phyloP scores from a whole-genome alignment of 306 rosid species.

The Ochetophila trinervis region DNA sequence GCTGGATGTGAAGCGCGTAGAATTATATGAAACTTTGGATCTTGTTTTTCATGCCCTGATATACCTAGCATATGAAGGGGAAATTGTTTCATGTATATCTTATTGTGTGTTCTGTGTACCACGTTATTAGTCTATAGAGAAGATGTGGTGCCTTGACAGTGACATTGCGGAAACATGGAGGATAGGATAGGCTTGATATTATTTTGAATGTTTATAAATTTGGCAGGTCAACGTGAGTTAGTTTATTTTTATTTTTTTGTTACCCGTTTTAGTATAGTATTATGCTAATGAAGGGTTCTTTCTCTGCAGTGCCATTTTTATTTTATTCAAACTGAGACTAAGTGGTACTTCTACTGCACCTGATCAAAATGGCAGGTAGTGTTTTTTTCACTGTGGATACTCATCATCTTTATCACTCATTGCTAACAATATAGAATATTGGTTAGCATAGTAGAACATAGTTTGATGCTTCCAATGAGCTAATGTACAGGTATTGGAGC shows the following conservation, averaged over 20 bases:
- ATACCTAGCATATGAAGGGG: too few species aligned
- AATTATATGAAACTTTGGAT: too few species aligned
- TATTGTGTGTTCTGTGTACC: background rate
- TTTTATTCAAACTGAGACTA: slow-evolving; percentile 57
- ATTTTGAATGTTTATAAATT: background rate
- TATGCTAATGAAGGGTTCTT: slow-evolving; percentile 24
- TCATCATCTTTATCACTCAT: background rate
- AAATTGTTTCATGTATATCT: background rate
- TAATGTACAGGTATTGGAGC: slow-evolving; percentile 19
- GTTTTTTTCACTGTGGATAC: slow-evolving; percentile 19
- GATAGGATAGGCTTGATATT: background rate
- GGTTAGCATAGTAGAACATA: background rate
- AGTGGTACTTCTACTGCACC: slow-evolving; percentile 17
- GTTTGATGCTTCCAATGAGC: background rate
- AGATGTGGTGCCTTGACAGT: background rate
- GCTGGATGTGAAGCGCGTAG: too few species aligned
- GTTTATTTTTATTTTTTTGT: too few species aligned
- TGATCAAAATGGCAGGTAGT: slow-evolving; percentile 39
- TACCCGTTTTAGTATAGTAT: too few species aligned
- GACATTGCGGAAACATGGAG: background rate
- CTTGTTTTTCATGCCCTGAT: too few species aligned
- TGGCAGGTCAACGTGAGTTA: background rate
- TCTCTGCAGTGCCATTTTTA: slow-evolving; percentile 66
- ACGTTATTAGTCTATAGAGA: too few species aligned
- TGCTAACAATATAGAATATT: background rate